Evolutionary conservation across 2,329 filamentous ascomycete genomes (phyloP).

Genomic region (Pseudophaeomoniella oleicola): DNA sequence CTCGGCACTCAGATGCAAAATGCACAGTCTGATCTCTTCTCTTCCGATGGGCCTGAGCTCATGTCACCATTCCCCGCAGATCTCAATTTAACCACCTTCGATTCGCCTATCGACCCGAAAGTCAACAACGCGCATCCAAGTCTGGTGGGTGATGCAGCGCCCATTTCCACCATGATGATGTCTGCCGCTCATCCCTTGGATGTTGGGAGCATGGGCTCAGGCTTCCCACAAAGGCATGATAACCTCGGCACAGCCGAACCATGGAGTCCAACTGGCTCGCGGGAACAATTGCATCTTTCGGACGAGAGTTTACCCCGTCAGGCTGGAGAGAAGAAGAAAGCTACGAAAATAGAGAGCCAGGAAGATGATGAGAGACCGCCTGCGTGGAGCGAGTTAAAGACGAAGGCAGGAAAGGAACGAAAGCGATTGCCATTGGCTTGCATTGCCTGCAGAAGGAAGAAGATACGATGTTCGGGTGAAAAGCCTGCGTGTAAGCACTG

Average conservation of each 20-base stretch:
- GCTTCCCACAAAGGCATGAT: slow-evolving; percentile 8
- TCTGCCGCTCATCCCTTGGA: slow-evolving; percentile 9
- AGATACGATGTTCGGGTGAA: slow-evolving; percentile 94
- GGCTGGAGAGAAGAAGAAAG: not conserved
- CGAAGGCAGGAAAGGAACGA: slow-evolving; percentile 87
- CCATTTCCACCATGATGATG: slow-evolving; percentile 2
- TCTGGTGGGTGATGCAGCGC: not conserved
- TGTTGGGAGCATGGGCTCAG: slow-evolving; percentile 10
- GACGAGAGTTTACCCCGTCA: slow-evolving; percentile 2
- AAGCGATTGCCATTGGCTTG: slow-evolving; percentile 87
- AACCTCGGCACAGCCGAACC: slow-evolving; percentile 7
- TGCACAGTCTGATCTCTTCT: not conserved
- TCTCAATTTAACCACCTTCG: slow-evolving; percentile 1
- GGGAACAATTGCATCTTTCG: slow-evolving; percentile 3
- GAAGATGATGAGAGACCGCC: slow-evolving; percentile 46
- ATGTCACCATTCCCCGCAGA: slow-evolving; percentile 1
- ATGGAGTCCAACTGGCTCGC: slow-evolving; percentile 9
- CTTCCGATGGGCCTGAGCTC: not conserved
- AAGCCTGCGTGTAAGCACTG: slow-evolving; percentile 97
- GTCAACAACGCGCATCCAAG: not conserved
- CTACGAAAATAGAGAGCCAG: slow-evolving; percentile 17
- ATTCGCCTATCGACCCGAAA: not conserved
- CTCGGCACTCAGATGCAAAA: slow-evolving; percentile 1
- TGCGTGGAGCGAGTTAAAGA: slow-evolving; percentile 71
- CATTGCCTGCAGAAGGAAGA: slow-evolving; percentile 90